phyloP scores from a whole-genome alignment of 306 rosid species.

The Calophaca sinica region DNA sequence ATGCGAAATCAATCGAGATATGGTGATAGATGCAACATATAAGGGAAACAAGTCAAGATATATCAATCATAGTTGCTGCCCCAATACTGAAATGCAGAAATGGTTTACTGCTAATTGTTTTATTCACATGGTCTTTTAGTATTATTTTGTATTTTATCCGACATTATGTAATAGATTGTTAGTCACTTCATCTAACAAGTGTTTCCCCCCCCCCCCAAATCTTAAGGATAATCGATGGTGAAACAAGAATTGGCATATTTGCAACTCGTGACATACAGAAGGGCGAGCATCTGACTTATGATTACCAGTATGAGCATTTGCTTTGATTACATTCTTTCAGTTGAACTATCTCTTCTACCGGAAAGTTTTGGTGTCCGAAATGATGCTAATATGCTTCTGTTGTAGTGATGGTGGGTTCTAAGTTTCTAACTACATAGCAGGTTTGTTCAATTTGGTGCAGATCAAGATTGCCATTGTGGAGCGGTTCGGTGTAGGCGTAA shows the following conservation, averaged over 20 bases:
- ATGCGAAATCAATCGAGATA: constrained; percentile 95
- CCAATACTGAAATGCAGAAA: constrained; percentile 99
- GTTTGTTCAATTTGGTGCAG: constrained; percentile 99
- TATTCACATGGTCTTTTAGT: constrained; percentile 34
- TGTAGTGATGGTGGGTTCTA: constrained; percentile 47
- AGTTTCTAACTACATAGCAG: constrained; percentile 78
- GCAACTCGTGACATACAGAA: constrained; percentile 71
- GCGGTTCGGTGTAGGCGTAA: constrained; percentile 81
- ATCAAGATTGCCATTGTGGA: constrained; percentile 99
- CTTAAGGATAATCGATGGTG: constrained; percentile 90
- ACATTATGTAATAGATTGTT: constrained; percentile 3
- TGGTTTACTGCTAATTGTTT: constrained; percentile 65
- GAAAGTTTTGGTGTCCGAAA: constrained; percentile 15
- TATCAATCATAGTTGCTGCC: constrained; percentile 95
- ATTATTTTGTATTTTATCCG: constrained; percentile 24
- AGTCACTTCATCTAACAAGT: constrained; percentile 41
- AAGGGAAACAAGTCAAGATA: constrained; percentile 98
- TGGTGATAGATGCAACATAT: constrained; percentile 97
- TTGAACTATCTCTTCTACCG: constrained; percentile 15
- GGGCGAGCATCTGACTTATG: constrained; percentile 97
- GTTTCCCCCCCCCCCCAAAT: too few relatives aligned
- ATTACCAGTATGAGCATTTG: constrained; percentile 82
- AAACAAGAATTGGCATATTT: constrained; percentile 93
- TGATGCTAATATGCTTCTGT: constrained; percentile 7
- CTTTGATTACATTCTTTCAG: constrained; percentile 40